Percentiles rank a stretch among this genome's conserved stretches.
These are phyloP conservation scores for Fusarium nelsonii DNA, from an alignment of 2,329 filamentous ascomycete species.

Conservation along the genomic window DNA sequence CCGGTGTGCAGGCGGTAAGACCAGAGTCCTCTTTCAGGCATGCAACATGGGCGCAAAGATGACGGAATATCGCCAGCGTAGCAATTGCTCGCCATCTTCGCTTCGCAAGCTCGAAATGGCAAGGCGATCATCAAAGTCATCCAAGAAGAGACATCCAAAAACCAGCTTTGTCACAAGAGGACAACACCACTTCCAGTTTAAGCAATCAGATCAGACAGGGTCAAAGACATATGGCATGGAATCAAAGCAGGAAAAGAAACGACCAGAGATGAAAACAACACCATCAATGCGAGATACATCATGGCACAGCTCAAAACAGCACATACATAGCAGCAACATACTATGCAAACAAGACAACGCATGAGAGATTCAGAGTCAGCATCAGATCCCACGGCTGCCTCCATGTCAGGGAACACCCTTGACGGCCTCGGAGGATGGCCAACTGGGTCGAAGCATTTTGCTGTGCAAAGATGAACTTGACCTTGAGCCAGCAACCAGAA, in stretches of 20 bases:
- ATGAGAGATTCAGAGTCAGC: constrained; percentile 27
- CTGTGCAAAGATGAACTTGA: constrained; percentile 25
- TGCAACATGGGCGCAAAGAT: not conserved
- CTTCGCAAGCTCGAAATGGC: constrained; percentile 20
- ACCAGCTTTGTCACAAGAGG: constrained; percentile 23
- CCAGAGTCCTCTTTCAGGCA: constrained; percentile 16
- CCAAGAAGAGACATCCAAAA: constrained; percentile 15
- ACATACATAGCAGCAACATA: constrained; percentile 23
- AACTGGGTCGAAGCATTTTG: constrained; percentile 20
- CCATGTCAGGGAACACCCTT: constrained; percentile 32
- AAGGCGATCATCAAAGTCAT: constrained; percentile 20
- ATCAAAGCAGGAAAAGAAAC: constrained; percentile 25
- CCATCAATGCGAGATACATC: constrained; percentile 29
- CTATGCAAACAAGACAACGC: constrained; percentile 35
- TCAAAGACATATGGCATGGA: constrained; percentile 7
- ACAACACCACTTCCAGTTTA: constrained; percentile 23
- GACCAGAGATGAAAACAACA: constrained; percentile 28
- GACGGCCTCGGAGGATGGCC: constrained; percentile 8
- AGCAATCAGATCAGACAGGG: constrained; percentile 22
- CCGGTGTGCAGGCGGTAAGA: constrained; percentile 16
- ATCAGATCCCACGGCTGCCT: constrained; percentile 28
- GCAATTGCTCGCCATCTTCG: not conserved
- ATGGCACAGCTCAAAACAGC: constrained; percentile 28
- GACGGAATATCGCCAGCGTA: constrained; percentile 1
- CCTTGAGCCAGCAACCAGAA: not conserved